These are phyloP conservation scores for Fusarium dlaminii DNA, from an alignment of 2,329 filamentous ascomycete genomes.

Conservation along the genomic window DNA sequence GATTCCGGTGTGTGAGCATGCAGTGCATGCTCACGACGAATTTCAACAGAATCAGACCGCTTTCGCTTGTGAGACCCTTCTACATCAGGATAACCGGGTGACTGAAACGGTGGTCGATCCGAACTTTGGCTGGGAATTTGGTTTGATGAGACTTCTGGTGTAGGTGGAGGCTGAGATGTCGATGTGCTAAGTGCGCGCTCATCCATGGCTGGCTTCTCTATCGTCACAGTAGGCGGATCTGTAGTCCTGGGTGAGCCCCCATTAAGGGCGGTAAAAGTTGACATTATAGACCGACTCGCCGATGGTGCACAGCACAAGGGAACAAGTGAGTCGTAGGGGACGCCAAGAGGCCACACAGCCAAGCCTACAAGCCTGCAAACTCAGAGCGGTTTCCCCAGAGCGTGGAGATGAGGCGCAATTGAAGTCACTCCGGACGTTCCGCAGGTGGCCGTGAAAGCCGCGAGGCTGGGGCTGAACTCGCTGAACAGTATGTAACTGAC, in stretches of 20 bases:
- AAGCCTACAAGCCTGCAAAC: neutral
- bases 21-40: conserved; percentile 48
- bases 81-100: conserved; percentile 53
- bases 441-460: conserved; percentile 15
- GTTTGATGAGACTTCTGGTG: conserved; percentile 42
- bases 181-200: conserved; percentile 46
- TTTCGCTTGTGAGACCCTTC: conserved; percentile 72
- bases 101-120: conserved; percentile 55
- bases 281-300: conserved; percentile 50
- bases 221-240: conserved; percentile 46
- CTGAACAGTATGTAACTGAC: neutral
- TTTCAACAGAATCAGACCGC: conserved; percentile 71
- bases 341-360: neutral
- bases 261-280: conserved; percentile 63
- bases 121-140: conserved; percentile 53
- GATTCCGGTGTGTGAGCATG: conserved; percentile 50
- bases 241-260: conserved; percentile 58
- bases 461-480: neutral
- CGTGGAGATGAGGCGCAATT: conserved; percentile 4
- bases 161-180: conserved; percentile 39
- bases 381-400: conserved; percentile 2
- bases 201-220: conserved; percentile 46
- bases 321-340: neutral
- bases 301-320: neutral
- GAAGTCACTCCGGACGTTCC: conserved; percentile 29